A percentile compares a stretch with the other conserved stretches of the same genome.
These are phyloP conservation scores for Leishmania arabica DNA, from an alignment of 208 protist genomes.

Conservation along the genomic window DNA sequence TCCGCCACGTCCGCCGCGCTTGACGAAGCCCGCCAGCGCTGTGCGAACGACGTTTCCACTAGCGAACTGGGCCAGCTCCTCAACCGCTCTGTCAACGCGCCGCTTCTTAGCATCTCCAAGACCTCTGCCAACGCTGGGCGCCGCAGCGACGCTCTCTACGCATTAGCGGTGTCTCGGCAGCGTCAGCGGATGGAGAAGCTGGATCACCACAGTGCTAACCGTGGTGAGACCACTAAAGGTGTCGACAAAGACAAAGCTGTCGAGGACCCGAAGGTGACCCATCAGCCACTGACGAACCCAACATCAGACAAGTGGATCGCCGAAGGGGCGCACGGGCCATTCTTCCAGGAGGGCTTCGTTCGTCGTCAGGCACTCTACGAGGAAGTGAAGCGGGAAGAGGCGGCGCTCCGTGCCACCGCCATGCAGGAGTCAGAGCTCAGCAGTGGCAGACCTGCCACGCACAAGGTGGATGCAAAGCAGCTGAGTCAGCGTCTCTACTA, in stretches of 20 bases:
- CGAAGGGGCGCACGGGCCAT: conserved; percentile 61
- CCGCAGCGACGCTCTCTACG: conserved; percentile 32
- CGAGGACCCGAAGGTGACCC: background rate
- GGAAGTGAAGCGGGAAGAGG: conserved; percentile 55
- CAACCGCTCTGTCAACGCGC: background rate
- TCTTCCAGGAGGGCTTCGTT: conserved; percentile 77
- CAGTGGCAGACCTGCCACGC: background rate
- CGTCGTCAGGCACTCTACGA: conserved; percentile 70
- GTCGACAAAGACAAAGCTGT: background rate
- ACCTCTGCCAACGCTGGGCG: background rate
- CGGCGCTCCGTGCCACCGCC: conserved; percentile 14
- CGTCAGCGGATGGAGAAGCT: conserved; percentile 4
- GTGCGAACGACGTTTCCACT: background rate
- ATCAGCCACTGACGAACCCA: conserved; percentile 63
- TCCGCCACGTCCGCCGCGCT: conserved; percentile 64
- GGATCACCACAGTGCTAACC: background rate
- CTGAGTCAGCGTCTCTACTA: conserved; percentile 69
- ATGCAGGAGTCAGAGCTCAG: background rate
- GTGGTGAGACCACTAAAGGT: too few relatives aligned
- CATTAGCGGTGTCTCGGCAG: conserved; percentile 19
- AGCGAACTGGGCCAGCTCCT: conserved; percentile 17
- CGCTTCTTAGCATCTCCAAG: conserved; percentile 2
- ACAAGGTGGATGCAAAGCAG: conserved; percentile 16
- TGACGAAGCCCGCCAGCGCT: conserved; percentile 33
- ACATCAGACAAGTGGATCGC: conserved; percentile 70